Evolutionary conservation across 148 eudicot genomes (phyloP), one percentile per base, ranked within the genome.

Genomic region (Beta vulgaris): DNA sequence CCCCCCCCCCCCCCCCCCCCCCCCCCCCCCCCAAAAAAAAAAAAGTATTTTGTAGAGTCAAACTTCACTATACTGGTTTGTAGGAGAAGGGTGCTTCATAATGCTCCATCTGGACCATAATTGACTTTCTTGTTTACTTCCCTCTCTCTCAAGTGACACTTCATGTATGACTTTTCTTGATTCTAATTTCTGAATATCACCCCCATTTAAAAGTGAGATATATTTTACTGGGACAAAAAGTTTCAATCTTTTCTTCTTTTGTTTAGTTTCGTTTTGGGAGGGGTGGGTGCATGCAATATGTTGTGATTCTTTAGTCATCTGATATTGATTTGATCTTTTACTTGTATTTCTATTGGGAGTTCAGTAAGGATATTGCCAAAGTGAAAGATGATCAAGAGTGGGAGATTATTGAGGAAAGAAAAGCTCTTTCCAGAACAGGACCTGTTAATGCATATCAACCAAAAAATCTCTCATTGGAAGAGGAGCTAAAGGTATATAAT

Each of bases 321-420:
- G 3, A 34, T 54, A 15, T 48, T 12, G 34, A 32, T 40, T 18
- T 49, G 62, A 36, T 21, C 12, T 13, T 36, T 31, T 43, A 44
- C 73, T 43, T 66, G 71, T n/a, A n/a, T n/a, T n/a, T n/a, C 54
- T 43, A 26, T 49, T 18, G 35, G 15, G 10, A 15, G 57, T 82
- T 69, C 91, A 95, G 98, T 76, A 95, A 95, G 91, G 98, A 95
- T 82, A 90, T 95, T 64, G 91, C 90, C 28, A 92, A 90, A 80
- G 92, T 89, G 78, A 95, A 91, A 75, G 99, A 95, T 78, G 99
- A 95, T 77, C 87, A 86, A 32, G 97, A 90, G 74, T 95, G 99
- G 99, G 97, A 95, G 84, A 95, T 95, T 74, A 92, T 92, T 26
- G 97, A 92, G 85, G 82, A 90, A 53, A 88, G 85, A 80, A 92